phyloP scores from a whole-genome alignment of 441 rosid genomes.

The Adansonia grandidieri region DNA sequence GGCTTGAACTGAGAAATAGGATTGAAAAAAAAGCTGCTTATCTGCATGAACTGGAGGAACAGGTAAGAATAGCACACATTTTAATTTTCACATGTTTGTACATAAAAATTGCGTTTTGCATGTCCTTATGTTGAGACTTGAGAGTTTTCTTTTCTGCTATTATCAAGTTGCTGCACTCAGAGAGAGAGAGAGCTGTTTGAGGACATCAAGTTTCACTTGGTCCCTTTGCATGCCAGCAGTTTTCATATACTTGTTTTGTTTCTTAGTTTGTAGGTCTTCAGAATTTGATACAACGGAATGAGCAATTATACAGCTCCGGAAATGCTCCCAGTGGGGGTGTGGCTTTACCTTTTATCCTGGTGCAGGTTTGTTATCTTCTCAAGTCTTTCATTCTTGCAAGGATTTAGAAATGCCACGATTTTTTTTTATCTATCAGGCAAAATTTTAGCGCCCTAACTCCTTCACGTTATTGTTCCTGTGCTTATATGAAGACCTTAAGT shows the following conservation, averaged over 20 bases:
- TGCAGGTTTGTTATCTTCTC: conserved; percentile 68
- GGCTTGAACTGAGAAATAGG: conserved; percentile 70
- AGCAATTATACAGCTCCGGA: conserved; percentile 77
- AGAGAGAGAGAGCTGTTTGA: conserved; percentile 14
- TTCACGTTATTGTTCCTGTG: not conserved
- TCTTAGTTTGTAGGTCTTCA: conserved; percentile 83
- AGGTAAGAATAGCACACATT: conserved; percentile 51
- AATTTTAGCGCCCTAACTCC: not conserved
- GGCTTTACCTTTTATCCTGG: conserved; percentile 94
- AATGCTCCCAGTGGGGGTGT: conserved; percentile 90
- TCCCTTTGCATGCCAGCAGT: not conserved
- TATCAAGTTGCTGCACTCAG: conserved; percentile 12
- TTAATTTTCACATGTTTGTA: conserved; percentile 14
- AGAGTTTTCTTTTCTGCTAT: not conserved
- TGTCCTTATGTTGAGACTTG: conserved; percentile 1
- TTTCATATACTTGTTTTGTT: conserved; percentile 23
- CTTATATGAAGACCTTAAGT: not conserved
- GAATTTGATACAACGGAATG: conserved; percentile 82
- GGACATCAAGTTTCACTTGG: not conserved
- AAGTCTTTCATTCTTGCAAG: not conserved
- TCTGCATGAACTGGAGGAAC: conserved; percentile 89
- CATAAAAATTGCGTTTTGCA: conserved; percentile 18
- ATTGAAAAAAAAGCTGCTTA: conserved; percentile 90
- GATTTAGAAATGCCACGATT: not conserved
- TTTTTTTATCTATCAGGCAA: not conserved